Evolutionary conservation across 345 rosid genomes (phyloP), one percentile per base, ranked within the genome.

Genomic region (Conringia planisiliqua): DNA sequence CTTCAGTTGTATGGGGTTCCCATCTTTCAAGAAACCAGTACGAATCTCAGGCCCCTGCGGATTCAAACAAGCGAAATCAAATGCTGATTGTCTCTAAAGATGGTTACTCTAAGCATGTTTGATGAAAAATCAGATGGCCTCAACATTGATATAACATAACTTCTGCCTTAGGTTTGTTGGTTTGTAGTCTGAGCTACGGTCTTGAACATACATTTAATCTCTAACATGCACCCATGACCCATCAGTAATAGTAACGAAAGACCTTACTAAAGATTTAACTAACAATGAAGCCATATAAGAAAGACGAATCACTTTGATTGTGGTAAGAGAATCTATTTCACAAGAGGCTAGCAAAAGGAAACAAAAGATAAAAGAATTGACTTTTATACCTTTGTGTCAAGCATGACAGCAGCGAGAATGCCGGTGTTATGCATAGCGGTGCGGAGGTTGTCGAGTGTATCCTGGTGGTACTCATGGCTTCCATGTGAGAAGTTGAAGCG

Each of bases 401-500:
- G 95, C 95, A 89, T 89, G 68, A 89, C 85, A 50, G 95, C 95
- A 36, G 86, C 85, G 47, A 87, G 86, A 71, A 83, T 84, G 80
- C 88, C 89, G 3, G 90, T 85, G 62, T 82, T 89, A 0, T 82
- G 87, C 95, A 87, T 87, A 16, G 95, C 90, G 18, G 38, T 62
- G 66, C 82, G 85, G 83, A 93, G 98, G 62, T 89, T 91, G 77
- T 91, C 43, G 76, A 93, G 81, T 62, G 95, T 89, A 78, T 82
- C 98, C 78, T 87, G 94, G 78, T 93, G 98, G 39, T 93, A 93
- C 58, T 89, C 95, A 32, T 91, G 97, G 42, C 94, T 89, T n/a
- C 98, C 98, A 30, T 93, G 98, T 4, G 98, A 93, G 87, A 93
- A 93, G 79, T 93, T 93, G 95, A 93, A 93, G 36, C 98, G 96